Percentiles rank a stretch among this genome's conserved stretches.
Conservation (phyloP, 73 alveolate genomes). For the Halteria grandinella region DNA sequence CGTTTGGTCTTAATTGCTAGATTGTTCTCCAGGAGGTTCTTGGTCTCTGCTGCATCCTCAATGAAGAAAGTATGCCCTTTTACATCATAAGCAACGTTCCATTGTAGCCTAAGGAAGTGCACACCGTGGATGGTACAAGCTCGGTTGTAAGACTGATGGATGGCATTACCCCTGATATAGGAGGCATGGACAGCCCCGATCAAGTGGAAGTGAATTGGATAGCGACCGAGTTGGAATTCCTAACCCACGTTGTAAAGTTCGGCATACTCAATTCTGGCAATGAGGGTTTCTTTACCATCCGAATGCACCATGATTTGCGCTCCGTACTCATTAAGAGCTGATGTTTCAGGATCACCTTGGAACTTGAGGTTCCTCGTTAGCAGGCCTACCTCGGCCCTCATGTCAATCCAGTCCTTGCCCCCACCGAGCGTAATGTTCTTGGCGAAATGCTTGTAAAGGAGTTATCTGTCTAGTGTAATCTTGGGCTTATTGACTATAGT, state of each 20-base stretch:
- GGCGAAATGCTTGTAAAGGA: slow-evolving; percentile 65
- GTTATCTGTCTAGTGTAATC: slow-evolving; percentile 51
- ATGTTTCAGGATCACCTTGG: slow-evolving; percentile 75
- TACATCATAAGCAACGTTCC: slow-evolving; percentile 77
- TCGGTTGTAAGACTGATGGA: slow-evolving; percentile 80
- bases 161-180: slow-evolving; percentile 78
- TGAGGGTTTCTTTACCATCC: slow-evolving; percentile 65
- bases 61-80: slow-evolving; percentile 83
- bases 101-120: slow-evolving; percentile 54
- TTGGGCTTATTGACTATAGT: slow-evolving; percentile 17
- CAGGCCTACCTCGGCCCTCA: slow-evolving; percentile 91
- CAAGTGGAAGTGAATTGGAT: slow-evolving; percentile 82
- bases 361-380: slow-evolving; percentile 79
- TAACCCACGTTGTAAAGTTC: slow-evolving; percentile 76
- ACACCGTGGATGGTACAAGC: slow-evolving; percentile 81
- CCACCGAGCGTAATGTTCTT: slow-evolving; percentile 35
- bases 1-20: slow-evolving; percentile 57
- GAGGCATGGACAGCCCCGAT: slow-evolving; percentile 74
- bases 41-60: slow-evolving; percentile 79
- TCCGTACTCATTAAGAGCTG: slow-evolving; percentile 55
- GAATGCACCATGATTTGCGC: slow-evolving; percentile 76
- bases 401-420: slow-evolving; percentile 46
- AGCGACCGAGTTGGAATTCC: slow-evolving; percentile 79
- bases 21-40: slow-evolving; percentile 69
- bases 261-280: slow-evolving; percentile 67